Evolutionary conservation across 1,284 basidiomycete genomes (phyloP), one percentile per base, ranked within the genome.

Genomic region (Sporisorium scitamineum): DNA sequence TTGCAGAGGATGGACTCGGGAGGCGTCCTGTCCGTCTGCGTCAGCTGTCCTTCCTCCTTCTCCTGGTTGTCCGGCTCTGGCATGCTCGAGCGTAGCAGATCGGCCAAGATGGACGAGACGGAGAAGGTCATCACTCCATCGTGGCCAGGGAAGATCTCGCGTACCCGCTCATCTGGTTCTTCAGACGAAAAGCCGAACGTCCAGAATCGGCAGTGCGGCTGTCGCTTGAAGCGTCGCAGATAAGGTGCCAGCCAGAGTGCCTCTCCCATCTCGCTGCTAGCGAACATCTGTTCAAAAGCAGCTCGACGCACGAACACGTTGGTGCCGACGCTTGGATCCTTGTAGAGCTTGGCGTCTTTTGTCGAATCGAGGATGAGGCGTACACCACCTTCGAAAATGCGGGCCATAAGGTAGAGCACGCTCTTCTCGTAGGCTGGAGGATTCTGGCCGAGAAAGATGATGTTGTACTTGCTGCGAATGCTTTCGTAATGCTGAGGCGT

Each of bases 341-440:
- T 60, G 14, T 34, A 57, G 20, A 76, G 51, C 54, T 68, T 76
- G 24, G 56, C 56, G 45, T 71, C 61, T 20, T 47, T 60, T 4
- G 29, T 47, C 20, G 48, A 20, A 14, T 63, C 39, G 14, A 73
- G 48, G 6, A 26, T 16, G 11, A 54, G 27, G 3, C 68, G 68
- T 0, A 27, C 51, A 7, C 73, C 73, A 22, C 73, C 73, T n/a
- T 70, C 60, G 32, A 76, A 63, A n/a, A 76, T 51, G 47, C 68
- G 63, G 2, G 68, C 51, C 48, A 71, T 52, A 27, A 27, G 44
- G 57, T 64, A 68, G 6, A 71, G 37, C 7, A 58, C 51, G 45
- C 51, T 61, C 48, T 64, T 68, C 32, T 76, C 73, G 61, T 70
- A 76, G 6, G 32, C 41, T 6, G 58, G 52, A 4, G 67, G 53